Base-by-base conservation (phyloP, 1,284 basidiomycete genomes). In the Porodaedalea pini region DNA sequence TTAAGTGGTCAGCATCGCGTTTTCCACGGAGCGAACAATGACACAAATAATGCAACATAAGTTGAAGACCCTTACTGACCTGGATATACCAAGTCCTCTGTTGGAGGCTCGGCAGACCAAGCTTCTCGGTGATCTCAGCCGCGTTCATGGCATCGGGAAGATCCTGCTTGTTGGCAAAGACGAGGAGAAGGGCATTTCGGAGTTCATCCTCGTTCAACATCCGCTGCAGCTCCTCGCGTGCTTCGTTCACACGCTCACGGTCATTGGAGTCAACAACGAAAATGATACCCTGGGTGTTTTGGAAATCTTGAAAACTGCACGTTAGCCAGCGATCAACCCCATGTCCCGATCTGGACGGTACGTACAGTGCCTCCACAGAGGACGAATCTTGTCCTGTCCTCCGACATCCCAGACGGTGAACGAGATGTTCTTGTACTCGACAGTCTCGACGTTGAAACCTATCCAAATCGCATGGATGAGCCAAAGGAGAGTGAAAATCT, bases 181-280 rank as follows among this genome's bases (percentile, higher is more conserved):
- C 97, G 65, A 99, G 88, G 67, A 99, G 87, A 68, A 98, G 89
- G 51, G 97, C 97, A 74, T 99, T 94, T 64, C 96, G 92, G 66
- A 99, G 90, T 79, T 99, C 97, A 71, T 99, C 96, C 77, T 99
- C 97, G 77, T 98, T 98, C 74, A 99, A 79, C 95, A 99, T 99
- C 71, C 96, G 90, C 76, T 99, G 97, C 60, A 99, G 85, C 78
- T 99, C 97, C 80, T 99, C 97, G 63, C 97, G 90, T 54, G 97
- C 97, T 79, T 99, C 97, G 54, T 93, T 90, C 63, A 99, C 92
- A 91, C 97, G 96, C 77, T 99, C 97, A 76, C 97, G 83, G 81
- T 99, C 97, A 77, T 99, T 99, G 57, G 97, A 99, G 76, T 99
- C 97, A 64, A 99, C 95, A 58, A 99, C 97, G 74, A 99, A 99